Percentiles rank a stretch among this genome's conserved stretches.
Evolutionary conservation across 2,329 filamentous ascomycete species (phyloP).

Genomic region (Fusarium denticulatum): DNA sequence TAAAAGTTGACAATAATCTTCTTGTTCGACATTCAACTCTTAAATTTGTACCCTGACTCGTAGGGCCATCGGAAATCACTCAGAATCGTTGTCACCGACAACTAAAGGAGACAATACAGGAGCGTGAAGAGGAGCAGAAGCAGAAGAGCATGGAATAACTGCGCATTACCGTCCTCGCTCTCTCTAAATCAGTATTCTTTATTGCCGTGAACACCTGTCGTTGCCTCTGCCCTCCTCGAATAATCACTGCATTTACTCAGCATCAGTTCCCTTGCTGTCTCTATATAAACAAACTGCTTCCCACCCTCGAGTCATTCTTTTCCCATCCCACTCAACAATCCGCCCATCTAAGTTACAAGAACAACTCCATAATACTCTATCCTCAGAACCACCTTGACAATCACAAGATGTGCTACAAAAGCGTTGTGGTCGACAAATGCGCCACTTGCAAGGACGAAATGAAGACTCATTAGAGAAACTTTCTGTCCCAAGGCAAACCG

Average conservation of each 20-base stretch:
- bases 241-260: not conserved
- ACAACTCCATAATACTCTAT: not conserved
- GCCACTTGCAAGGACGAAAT: not conserved
- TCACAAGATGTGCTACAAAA: not conserved
- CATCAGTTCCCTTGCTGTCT: rapidly evolving
- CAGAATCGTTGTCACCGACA: no score
- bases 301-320: rapidly evolving
- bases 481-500: rapidly evolving
- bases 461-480: rapidly evolving
- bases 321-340: not conserved
- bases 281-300: rapidly evolving
- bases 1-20: no score
- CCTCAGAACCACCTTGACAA: rapidly evolving
- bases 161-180: no score
- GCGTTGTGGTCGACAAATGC: not conserved
- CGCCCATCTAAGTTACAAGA: rapidly evolving
- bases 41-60: no score
- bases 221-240: no score
- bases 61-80: no score
- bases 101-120: no score
- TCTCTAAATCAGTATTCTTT: no score
- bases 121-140: no score
- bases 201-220: no score
- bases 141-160: no score
- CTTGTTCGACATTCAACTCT: no score